These are phyloP conservation scores for Populus simonii DNA, from an alignment of 345 rosid genomes.

Conservation along the genomic window DNA sequence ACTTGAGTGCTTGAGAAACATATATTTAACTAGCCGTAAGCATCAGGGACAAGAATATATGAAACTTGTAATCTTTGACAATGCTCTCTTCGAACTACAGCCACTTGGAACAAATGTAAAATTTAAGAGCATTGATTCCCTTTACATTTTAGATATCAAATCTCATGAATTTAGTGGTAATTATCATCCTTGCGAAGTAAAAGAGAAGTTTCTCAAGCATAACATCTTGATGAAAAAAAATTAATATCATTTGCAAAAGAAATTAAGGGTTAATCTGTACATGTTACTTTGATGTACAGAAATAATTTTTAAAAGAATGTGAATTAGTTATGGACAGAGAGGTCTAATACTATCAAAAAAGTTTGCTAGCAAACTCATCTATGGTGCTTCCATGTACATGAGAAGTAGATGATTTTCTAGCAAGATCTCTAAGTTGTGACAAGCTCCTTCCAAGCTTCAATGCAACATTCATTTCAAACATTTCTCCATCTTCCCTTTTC, in stretches of 20 bases:
- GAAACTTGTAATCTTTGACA: not conserved
- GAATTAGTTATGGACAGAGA: not conserved
- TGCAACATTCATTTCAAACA: slow-evolving; percentile 41
- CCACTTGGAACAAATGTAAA: not conserved
- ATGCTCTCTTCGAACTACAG: not conserved
- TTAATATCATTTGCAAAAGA: not conserved
- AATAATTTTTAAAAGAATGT: not conserved
- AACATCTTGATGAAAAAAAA: not conserved
- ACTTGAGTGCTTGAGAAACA: not conserved
- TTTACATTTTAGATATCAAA: not conserved
- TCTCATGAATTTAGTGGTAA: too few relatives aligned
- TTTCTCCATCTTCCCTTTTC: slow-evolving; percentile 38
- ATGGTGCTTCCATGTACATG: slow-evolving; percentile 6
- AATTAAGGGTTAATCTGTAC: not conserved
- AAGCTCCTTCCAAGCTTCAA: slow-evolving; percentile 50
- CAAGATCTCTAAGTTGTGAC: slow-evolving; percentile 43
- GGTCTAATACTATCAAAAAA: slow-evolving; percentile 17
- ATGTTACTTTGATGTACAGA: not conserved
- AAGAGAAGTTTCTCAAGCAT: not conserved
- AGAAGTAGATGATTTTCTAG: slow-evolving; percentile 22
- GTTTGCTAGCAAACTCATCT: slow-evolving; percentile 49
- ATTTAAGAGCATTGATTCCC: not conserved
- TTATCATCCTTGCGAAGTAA: not conserved
- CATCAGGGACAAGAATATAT: not conserved
- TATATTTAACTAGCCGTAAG: not conserved